Percentiles rank a stretch among this genome's conserved stretches.
Evolutionary conservation across 2,329 filamentous ascomycete genomes (phyloP).

Genomic region (Cercospora janseana): DNA sequence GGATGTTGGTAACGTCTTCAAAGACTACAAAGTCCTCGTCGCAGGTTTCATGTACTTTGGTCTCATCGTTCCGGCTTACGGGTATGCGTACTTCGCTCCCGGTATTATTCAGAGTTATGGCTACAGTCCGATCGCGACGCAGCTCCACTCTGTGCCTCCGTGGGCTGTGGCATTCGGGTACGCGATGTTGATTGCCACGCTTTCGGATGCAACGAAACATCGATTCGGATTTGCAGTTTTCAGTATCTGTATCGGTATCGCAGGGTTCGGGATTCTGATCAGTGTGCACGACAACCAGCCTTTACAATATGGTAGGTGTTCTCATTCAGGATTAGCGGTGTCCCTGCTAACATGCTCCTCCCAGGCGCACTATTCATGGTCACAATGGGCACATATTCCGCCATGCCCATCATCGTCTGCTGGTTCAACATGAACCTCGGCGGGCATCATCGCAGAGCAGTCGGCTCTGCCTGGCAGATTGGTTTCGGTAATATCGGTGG

Average conservation of each 20-base stretch:
- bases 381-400: slow-evolving; percentile 23
- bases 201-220: slow-evolving; percentile 70
- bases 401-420: slow-evolving; percentile 75
- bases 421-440: slow-evolving; percentile 88
- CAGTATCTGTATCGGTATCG: slow-evolving; percentile 66
- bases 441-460: slow-evolving; percentile 56
- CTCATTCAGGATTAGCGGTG: background rate
- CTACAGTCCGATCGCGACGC: slow-evolving; percentile 54
- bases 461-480: slow-evolving; percentile 53
- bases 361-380: slow-evolving; percentile 18
- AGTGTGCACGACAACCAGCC: slow-evolving; percentile 64
- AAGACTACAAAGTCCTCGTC: slow-evolving; percentile 50
- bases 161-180: slow-evolving; percentile 75
- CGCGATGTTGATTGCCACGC: slow-evolving; percentile 69
- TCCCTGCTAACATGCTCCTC: background rate
- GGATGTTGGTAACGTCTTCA: slow-evolving; percentile 49
- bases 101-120: slow-evolving; percentile 50
- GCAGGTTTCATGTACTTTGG: slow-evolving; percentile 55
- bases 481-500: slow-evolving; percentile 53
- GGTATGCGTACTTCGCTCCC: slow-evolving; percentile 36
- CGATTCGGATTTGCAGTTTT: slow-evolving; percentile 71
- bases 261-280: slow-evolving; percentile 74
- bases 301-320: slow-evolving; percentile 72
- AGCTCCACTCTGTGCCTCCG: slow-evolving; percentile 56
- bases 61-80: slow-evolving; percentile 44